A percentile compares a stretch with the other conserved stretches of the same genome.
These are phyloP conservation scores for Ophiorrhiza pumila DNA, from an alignment of 257 asterid species.

Conservation along the genomic window DNA sequence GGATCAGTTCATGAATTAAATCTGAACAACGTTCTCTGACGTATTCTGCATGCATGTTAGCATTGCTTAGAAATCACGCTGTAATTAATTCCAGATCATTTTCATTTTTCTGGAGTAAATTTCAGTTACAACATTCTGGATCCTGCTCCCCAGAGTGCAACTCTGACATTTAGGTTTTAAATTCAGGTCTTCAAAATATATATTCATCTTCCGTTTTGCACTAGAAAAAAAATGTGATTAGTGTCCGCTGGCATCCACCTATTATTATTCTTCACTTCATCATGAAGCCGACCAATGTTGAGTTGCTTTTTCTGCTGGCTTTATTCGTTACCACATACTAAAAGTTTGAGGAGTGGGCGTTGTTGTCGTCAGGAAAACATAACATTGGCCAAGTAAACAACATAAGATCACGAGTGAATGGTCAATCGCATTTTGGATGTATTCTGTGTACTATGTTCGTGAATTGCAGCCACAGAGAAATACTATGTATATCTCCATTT, in stretches of 20 bases:
- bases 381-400: background rate
- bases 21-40: background rate
- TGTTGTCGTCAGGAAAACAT: no score
- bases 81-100: background rate
- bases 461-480: background rate
- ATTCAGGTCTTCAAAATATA: background rate
- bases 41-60: background rate
- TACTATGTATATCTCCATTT: background rate
- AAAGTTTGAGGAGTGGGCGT: no score
- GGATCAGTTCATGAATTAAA: conserved; percentile 14
- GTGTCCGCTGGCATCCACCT: background rate
- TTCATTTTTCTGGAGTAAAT: background rate
- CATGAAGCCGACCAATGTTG: no score
- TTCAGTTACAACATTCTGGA: background rate
- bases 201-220: background rate
- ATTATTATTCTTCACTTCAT: background rate
- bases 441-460: no score
- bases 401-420: no score
- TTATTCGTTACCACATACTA: no score
- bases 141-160: background rate
- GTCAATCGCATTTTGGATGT: no score
- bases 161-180: background rate
- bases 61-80: background rate
- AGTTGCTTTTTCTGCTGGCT: no score
- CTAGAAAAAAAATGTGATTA: background rate